These are phyloP conservation scores for Fusarium tupiense DNA, from an alignment of 2,329 filamentous ascomycete genomes.

Conservation along the genomic window DNA sequence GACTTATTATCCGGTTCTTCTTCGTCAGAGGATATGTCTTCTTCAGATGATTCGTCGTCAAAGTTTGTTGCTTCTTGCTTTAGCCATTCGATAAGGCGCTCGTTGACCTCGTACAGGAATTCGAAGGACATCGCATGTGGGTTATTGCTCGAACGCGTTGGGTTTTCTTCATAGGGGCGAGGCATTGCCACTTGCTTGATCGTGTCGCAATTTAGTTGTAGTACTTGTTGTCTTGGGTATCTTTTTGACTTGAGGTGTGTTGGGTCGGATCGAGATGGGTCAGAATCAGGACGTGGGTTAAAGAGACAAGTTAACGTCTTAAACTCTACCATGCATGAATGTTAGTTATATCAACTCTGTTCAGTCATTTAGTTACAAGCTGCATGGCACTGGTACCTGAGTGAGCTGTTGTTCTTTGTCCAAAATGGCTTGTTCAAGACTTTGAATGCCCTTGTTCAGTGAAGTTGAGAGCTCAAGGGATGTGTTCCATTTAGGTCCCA, in stretches of 20 bases:
- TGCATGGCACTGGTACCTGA: neutral
- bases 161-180: neutral
- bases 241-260: neutral
- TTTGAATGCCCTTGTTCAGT: neutral
- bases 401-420: neutral
- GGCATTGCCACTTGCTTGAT: neutral
- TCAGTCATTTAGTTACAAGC: accelerated
- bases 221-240: neutral
- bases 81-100: neutral
- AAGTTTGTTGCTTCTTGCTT: accelerated
- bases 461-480: accelerated
- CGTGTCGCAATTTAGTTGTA: accelerated
- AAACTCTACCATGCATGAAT: accelerated
- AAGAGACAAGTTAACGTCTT: neutral
- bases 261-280: neutral
- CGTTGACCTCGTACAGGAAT: neutral
- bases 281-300: accelerated
- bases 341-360: accelerated
- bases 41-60: accelerated
- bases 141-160: accelerated
- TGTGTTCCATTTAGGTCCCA: accelerated
- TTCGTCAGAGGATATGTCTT: accelerated
- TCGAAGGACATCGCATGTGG: neutral
- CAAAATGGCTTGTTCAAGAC: neutral
- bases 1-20: neutral